Evolutionary conservation across 176 grass and related monocot species (phyloP), one percentile per base, ranked within the genome.

Genomic region (Triticum urartu): DNA sequence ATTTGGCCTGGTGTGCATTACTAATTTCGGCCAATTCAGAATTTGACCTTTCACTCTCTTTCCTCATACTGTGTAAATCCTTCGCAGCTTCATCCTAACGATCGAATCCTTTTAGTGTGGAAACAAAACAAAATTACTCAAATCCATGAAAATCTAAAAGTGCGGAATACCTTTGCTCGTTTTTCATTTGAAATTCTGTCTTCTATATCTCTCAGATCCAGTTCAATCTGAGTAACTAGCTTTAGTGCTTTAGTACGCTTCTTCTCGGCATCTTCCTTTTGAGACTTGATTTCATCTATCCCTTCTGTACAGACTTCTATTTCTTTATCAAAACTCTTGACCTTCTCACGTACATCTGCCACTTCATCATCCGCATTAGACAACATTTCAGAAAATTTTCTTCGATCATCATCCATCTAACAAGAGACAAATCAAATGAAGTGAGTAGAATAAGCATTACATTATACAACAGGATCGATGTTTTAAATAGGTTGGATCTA

Each of bases 171-270:
- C 92, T 97, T 97, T 79, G 89, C 88, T 30, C 92, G 91, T 62
- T 84, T 84, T 72, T 95, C 95, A 10, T 59, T 85, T 13, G 68
- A 24, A 79, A 97, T 93, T 78, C 77, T 94, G 70, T 97, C 95
- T 91, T 91, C 86, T 81, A 97, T 56, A 80, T 97, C 95, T 88
- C 84, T 93, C 79, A 95, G 75, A 91, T 97, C 95, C 80, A 97
- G 89, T 79, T 97, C 92, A 52, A 95, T 89, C 83, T 95, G 83
- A 72, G 95, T 87, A 86, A 95, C 87, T 52, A 83, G 75, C 77
- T 90, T 95, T 20, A 97, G 79, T 68, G 95, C 87, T 87, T 91
- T 75, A 64, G 81, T 97, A 18, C 15, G 50, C 73, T 84, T 93
- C 84, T 93, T 90, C 85, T 95, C 92, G 63, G 84, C 90, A 69